Evolutionary conservation across 345 rosid species (phyloP), one percentile per base, ranked within the genome.

Genomic region (Eucalyptus albens): DNA sequence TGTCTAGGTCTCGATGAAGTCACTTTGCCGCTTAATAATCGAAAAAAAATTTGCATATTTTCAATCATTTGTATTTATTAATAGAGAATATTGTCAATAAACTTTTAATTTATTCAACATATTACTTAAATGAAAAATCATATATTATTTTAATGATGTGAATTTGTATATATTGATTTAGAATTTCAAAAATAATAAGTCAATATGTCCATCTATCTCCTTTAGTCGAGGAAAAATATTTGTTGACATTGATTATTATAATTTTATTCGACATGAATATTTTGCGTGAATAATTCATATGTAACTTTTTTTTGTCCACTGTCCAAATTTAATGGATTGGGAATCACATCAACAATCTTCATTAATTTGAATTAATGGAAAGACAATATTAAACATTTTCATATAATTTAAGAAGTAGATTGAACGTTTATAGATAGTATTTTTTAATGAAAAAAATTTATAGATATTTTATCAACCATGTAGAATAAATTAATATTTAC

Each of bases 371-470:
- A 59, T 24, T 10, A 26, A 59, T 11, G 65, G 13, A 59, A 59
- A 11, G 3, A 10, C 1, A 2, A 11, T 3, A 26, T 60, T 27
- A 60, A 60, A 60, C 0, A 26, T 26, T 26, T 60, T 26, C 31
- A 60, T 60, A 60, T 26, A 60, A 11, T 60, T 5, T 26, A 26
- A 60, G 14, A 5, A 26, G 14, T 60, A 60, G 15, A 60, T 11
- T 3, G 4, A 26, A 26, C 15, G 1, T 60, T 11, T 59, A 59
- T 59, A 24, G 29, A 59, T 59, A 26, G 0, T 50, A 15, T 50
- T 15, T 15, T 50, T 50, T 4, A 14, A 6, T 0, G 1, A 50
- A 50, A 50, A 50, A 5, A 6, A 50, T 55, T 55, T 55, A 56
- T 56, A 56, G 13, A 56, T 56, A 24, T 16, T 51, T 51, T 51